These are phyloP conservation scores for Populus tremula DNA, from an alignment of 345 rosid genomes.

Conservation along the genomic window DNA sequence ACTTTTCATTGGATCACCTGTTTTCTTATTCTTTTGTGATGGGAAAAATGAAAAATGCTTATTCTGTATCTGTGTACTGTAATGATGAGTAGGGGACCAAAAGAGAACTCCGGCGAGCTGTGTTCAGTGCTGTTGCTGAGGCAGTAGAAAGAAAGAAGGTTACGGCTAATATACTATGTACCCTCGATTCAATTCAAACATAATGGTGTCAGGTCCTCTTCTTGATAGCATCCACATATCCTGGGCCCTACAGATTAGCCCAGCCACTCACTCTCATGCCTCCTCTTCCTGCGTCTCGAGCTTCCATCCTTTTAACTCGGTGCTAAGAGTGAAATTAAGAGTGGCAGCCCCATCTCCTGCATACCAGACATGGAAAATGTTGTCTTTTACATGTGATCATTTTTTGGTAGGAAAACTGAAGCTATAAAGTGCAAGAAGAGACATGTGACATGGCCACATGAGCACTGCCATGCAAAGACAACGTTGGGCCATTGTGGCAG, in stretches of 20 bases:
- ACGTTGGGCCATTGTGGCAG: conserved; percentile 3
- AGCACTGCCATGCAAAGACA: not conserved
- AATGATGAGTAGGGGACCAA: not conserved
- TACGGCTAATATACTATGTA: not conserved
- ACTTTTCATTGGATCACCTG: not conserved
- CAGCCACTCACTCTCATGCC: not conserved
- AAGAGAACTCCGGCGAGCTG: not conserved
- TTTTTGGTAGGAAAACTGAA: not conserved
- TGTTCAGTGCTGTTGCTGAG: not conserved
- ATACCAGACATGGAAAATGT: not conserved
- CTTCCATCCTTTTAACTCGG: not conserved
- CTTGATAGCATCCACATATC: not conserved
- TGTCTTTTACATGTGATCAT: not conserved
- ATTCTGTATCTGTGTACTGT: not conserved
- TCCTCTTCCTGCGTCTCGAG: not conserved
- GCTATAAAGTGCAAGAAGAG: not conserved
- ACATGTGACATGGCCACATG: not conserved
- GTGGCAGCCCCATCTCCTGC: not conserved
- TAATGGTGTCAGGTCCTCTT: not conserved
- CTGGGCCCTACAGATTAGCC: not conserved
- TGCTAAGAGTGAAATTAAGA: not conserved
- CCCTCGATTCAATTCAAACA: not conserved
- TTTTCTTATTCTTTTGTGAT: not conserved
- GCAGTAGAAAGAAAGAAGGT: not conserved
- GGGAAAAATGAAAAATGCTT: not conserved